Conservation (phyloP, 345 rosid species). For the Aurinia saxatilis region DNA sequence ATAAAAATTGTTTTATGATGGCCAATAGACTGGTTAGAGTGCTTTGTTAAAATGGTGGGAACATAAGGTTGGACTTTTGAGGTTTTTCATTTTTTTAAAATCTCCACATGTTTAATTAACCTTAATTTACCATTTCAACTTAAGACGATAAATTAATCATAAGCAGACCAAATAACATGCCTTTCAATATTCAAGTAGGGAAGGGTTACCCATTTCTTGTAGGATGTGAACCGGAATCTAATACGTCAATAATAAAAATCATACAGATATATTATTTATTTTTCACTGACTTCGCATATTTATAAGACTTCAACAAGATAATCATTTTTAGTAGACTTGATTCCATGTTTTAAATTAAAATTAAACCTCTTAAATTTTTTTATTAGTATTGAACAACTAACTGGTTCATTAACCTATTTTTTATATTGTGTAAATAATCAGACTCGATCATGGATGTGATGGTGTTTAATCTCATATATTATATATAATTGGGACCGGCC, state of each 20-base stretch:
- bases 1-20: not conserved
- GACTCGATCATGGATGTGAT: too few relatives aligned
- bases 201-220: not conserved
- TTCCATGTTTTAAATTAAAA: not conserved
- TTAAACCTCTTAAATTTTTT: not conserved
- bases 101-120: not conserved
- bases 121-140: not conserved
- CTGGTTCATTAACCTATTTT: too few relatives aligned
- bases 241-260: not conserved
- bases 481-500: too few relatives aligned
- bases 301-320: not conserved
- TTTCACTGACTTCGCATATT: not conserved
- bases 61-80: not conserved
- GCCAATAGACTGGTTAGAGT: not conserved
- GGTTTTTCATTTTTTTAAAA: not conserved
- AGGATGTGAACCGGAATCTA: not conserved
- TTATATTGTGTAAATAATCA: too few relatives aligned
- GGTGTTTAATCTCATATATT: too few relatives aligned
- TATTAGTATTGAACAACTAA: too few relatives aligned
- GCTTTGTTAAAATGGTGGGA: not conserved
- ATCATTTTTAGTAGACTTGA: not conserved
- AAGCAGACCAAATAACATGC: not conserved
- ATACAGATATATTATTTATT: not conserved
- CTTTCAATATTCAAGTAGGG: conserved; percentile 7
- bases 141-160: conserved; percentile 8